Base-by-base conservation (phyloP, 345 rosid genomes). In the Odontarrhena argentea region DNA sequence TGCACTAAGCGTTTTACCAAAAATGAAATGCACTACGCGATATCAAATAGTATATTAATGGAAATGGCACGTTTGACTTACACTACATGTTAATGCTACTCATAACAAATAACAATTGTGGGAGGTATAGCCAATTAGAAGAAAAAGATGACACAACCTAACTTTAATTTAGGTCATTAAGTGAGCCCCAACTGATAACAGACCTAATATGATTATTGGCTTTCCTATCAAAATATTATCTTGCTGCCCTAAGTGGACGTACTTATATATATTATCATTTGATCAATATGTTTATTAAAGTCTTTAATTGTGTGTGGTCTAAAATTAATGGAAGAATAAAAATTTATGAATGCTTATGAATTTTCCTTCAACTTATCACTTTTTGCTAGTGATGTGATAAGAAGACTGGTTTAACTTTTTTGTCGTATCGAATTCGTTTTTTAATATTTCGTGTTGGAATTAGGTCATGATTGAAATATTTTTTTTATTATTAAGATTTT, bases 151-250 rank as follows among this genome's bases (percentile, higher is more conserved):
- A 47, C 26, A 74, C 22, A 74, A 74, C 74, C 77, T 74, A 74
- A 74, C 69, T 67, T 74, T 66, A 48, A 18, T 54, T 74, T 74
- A 67, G 77, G 77, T 74, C 77, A 74, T 59, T 36, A 53, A 60
- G 43, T 43, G 61, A 14, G 35, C 49, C 73, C 68, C 67, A n/a
- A 67, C 41, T 62, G 22, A 54, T 54, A 74, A 66, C 72, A 46
- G 77, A 74, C 68, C 73, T 74, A 74, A 52, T 44, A 45, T 37
- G 8, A 73, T 73, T 25, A 66, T 28, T 65, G 60, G 56, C 28
- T 8, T 60, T 40, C 53, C 52, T 67, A 73, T 38, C 64, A 68
- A 74, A 38, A 67, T 67, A 55, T 74, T 74, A 74, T 68, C 59
- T 55, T 37, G 8, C 54, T 37, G 5, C 54, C 57, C 48, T 40